phyloP scores from a whole-genome alignment of 345 rosid species.

The Eucalyptus curtisii region DNA sequence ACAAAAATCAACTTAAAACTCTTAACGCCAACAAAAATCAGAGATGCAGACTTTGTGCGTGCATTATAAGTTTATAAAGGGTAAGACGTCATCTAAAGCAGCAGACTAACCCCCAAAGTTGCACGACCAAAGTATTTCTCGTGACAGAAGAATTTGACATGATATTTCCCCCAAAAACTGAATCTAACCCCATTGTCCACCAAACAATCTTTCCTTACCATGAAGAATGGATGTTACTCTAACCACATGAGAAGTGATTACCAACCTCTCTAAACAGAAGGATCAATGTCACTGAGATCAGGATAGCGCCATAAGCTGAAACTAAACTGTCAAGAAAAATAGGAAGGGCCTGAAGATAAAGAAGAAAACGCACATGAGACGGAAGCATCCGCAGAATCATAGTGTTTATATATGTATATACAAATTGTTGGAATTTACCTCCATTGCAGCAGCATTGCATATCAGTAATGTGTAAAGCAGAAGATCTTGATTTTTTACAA shows the following conservation, averaged over 20 bases:
- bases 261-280: conserved; percentile 97
- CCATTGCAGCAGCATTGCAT: conserved; percentile 99
- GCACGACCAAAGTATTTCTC: not conserved
- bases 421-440: conserved; percentile 28
- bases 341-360: conserved; percentile 67
- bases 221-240: not conserved
- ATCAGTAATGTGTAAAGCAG: conserved; percentile 82
- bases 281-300: conserved; percentile 89
- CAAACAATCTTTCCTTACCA: not conserved
- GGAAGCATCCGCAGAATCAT: not conserved
- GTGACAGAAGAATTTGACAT: not conserved
- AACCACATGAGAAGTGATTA: not conserved
- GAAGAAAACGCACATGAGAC: not conserved
- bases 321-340: conserved; percentile 79
- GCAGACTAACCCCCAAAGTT: not conserved
- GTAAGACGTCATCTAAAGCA: not conserved
- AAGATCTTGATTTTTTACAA: conserved; percentile 83
- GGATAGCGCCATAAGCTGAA: conserved; percentile 80
- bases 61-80: not conserved
- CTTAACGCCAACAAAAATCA: not conserved
- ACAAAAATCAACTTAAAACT: not conserved
- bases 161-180: not conserved
- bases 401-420: not conserved
- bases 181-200: not conserved
- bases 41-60: not conserved